Evolutionary conservation across 257 asterid species (phyloP).

Genomic region (Agastache rugosa): DNA sequence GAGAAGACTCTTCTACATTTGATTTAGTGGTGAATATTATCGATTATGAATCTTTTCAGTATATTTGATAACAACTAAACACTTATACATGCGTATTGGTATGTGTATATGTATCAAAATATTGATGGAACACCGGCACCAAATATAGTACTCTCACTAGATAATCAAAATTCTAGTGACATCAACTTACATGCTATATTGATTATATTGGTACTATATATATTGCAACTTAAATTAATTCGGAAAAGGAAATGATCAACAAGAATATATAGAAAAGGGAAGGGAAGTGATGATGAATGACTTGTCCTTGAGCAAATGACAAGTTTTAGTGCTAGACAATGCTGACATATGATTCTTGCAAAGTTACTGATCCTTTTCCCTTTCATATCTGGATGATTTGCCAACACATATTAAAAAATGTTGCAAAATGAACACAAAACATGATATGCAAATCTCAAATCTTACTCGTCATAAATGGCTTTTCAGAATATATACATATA

Average conservation of each 20-base stretch:
- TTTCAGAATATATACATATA: slow-evolving; percentile 21
- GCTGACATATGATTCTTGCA: slow-evolving; percentile 59
- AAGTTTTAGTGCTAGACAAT: slow-evolving; percentile 54
- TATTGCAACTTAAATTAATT: not conserved
- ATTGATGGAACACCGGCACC: not conserved
- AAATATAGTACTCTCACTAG: not conserved
- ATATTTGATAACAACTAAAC: not conserved
- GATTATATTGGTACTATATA: not conserved
- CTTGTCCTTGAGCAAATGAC: slow-evolving; percentile 36
- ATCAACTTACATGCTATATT: not conserved
- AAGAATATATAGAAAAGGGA: not conserved
- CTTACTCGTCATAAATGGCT: slow-evolving; percentile 41
- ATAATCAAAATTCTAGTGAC: not conserved
- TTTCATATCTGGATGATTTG: slow-evolving; percentile 42
- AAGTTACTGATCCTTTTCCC: slow-evolving; percentile 45
- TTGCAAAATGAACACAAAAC: slow-evolving; percentile 40
- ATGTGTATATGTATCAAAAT: not conserved
- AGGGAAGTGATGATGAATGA: slow-evolving; percentile 10
- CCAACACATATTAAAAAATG: slow-evolving; percentile 41
- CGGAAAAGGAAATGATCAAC: not conserved
- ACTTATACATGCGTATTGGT: not conserved
- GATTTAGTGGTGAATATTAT: not conserved
- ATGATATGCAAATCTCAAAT: slow-evolving; percentile 49
- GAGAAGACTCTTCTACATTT: not conserved
- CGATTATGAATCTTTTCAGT: not conserved